phyloP scores from a whole-genome alignment of 345 rosid species.

The Lagerstroemia speciosa region DNA sequence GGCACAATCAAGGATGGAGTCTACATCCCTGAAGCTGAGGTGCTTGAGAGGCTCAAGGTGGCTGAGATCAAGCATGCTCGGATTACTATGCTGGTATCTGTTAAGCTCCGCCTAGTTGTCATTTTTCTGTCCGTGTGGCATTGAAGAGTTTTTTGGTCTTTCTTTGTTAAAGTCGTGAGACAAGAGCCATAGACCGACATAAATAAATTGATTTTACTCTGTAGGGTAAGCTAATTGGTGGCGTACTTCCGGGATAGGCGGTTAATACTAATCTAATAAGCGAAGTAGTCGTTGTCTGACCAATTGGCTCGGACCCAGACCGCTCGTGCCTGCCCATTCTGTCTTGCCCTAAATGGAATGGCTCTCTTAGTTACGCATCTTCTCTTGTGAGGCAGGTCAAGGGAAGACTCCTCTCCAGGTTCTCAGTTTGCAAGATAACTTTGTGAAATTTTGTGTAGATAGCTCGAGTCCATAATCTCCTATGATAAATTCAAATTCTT shows the following conservation, averaged over 20 bases:
- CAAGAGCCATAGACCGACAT: too few species aligned
- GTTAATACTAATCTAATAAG: not conserved
- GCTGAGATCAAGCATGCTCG: constrained; percentile 98
- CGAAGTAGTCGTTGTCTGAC: not conserved
- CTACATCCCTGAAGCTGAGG: constrained; percentile 66
- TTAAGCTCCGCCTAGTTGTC: too few species aligned
- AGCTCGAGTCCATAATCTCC: constrained; percentile 4
- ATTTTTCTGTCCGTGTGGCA: too few species aligned
- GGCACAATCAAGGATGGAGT: too few species aligned
- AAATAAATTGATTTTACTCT: too few species aligned
- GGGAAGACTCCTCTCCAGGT: constrained; percentile 96
- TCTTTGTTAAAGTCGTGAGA: too few species aligned
- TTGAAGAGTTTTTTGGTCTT: too few species aligned
- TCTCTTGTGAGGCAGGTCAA: constrained; percentile 94
- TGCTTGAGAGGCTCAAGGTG: constrained; percentile 74
- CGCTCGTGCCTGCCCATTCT: not conserved
- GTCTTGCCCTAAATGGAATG: not conserved
- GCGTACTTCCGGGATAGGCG: constrained; percentile 13
- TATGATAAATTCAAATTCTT: not conserved
- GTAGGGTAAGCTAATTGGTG: too few species aligned
- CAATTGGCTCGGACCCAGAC: constrained; percentile 4
- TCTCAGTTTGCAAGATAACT: constrained; percentile 55
- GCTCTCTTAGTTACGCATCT: constrained; percentile 20
- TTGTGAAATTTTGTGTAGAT: constrained; percentile 4
- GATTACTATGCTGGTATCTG: constrained; percentile 85